These are phyloP conservation scores for Zygotorulaspora mrakii DNA, from an alignment of 1,139 yeast genomes.

Conservation along the genomic window DNA sequence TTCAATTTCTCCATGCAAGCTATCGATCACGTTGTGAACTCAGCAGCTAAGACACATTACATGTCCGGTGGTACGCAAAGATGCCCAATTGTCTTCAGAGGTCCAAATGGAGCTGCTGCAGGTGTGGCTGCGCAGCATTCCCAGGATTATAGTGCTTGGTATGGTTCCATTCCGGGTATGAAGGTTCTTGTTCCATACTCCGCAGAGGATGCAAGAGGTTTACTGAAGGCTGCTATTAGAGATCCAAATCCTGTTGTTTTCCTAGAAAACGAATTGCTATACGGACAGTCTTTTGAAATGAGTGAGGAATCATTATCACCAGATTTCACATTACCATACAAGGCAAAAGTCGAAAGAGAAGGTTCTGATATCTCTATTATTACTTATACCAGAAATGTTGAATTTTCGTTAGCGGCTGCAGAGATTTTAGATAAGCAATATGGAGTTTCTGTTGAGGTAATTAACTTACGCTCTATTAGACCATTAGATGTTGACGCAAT, in stretches of 20 bases:
- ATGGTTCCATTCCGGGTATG: slow-evolving; percentile 96
- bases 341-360: slow-evolving; percentile 90
- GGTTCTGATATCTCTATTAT: slow-evolving; percentile 90
- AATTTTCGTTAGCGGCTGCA: slow-evolving; percentile 85
- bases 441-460: slow-evolving; percentile 88
- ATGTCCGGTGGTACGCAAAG: slow-evolving; percentile 99
- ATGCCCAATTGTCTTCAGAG: slow-evolving; percentile 96
- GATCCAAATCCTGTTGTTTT: slow-evolving; percentile 98
- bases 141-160: slow-evolving; percentile 97
- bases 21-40: slow-evolving; percentile 94
- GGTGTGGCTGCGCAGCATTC: slow-evolving; percentile 99
- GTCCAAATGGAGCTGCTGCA: slow-evolving; percentile 99
- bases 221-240: slow-evolving; percentile 91
- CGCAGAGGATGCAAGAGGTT: slow-evolving; percentile 94
- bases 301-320: slow-evolving; percentile 84
- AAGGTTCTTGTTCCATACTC: slow-evolving; percentile 95
- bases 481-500: slow-evolving; percentile 91
- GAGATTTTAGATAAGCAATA: slow-evolving; percentile 74
- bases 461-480: slow-evolving; percentile 94
- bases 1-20: slow-evolving; percentile 99
- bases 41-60: slow-evolving; percentile 97
- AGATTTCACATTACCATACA: slow-evolving; percentile 86
- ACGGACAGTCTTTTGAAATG: slow-evolving; percentile 88
- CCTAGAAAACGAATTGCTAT: slow-evolving; percentile 91
- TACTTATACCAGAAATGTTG: slow-evolving; percentile 88